Base-by-base conservation (phyloP, 768 basidiomycete species). In the Scleroderma citrinum region DNA sequence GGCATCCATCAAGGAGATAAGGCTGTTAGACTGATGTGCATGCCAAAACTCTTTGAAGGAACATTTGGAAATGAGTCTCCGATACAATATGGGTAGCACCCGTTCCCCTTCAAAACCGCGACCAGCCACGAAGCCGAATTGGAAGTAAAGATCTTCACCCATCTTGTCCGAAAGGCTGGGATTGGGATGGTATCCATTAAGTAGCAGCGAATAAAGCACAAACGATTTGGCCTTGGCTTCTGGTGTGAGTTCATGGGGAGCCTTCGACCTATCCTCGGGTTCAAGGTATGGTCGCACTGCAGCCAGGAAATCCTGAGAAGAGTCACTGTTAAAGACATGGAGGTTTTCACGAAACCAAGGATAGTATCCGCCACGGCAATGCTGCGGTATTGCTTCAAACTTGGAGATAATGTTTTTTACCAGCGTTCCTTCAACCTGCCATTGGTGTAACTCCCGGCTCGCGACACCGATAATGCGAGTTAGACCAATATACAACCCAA, bases 1-100 rank as follows among this genome's bases (percentile, higher is more conserved):
- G 16, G 39, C 29, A n/a, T 60, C 55, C 32, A 70, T 55, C 7
- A 71, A 62, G 24, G 58, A 36, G 5, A 57, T n/a, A 34, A 73
- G 56, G 2, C 35, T 43, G 0, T 56, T 58, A 0, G 60, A 48
- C 4, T 50, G 34, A 44, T 60, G 70, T 2, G 69, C 69, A 2
- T 24, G 42, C 46, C 44, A 59, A 46, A 73, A 68, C 42, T 70
- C 65, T n/a, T 68, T 56, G 50, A 70, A 73, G 3, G 67, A 60
- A 58, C 65, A 70, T n/a, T 34, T 32, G 3, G 49, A 10, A 20
- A 66, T 55, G 21, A 73, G 56, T 11, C 19, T 21, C 7, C 38
- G n/a, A 47, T 71, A 71, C 1, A 48, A 21, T 16, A 14, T 5
- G 19, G 35, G 24, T 8, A 62, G 42, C 47, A 20, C 21, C 37